These are phyloP conservation scores for Sporisorium scitamineum DNA, from an alignment of 1,284 basidiomycete species.

Conservation along the genomic window DNA sequence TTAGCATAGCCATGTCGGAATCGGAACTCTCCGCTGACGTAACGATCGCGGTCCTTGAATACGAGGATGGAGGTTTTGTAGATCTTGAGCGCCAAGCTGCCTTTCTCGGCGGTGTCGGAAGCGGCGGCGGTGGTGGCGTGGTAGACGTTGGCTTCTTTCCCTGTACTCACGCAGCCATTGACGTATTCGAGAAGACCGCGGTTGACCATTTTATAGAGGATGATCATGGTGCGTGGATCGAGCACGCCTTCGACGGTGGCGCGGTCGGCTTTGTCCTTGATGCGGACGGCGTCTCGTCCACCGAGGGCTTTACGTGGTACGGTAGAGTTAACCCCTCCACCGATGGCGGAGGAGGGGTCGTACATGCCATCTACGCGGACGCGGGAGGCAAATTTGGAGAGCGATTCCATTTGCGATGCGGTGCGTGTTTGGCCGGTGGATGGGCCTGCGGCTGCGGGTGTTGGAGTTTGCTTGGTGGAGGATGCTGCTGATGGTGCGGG, in stretches of 20 bases:
- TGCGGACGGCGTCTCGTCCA: conserved; percentile 48
- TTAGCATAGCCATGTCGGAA: conserved; percentile 92
- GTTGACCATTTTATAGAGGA: conserved; percentile 68
- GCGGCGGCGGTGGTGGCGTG: conserved; percentile 58
- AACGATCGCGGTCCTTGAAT: conserved; percentile 96
- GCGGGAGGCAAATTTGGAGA: conserved; percentile 61
- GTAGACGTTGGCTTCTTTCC: conserved; percentile 68
- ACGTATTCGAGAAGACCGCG: conserved; percentile 58
- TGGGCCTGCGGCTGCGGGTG: conserved; percentile 11
- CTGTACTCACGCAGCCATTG: conserved; percentile 65
- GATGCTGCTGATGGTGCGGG: conserved; percentile 9
- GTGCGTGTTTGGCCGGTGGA: conserved; percentile 42
- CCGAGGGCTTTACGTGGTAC: conserved; percentile 65
- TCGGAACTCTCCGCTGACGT: conserved; percentile 88
- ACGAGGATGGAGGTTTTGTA: conserved; percentile 98
- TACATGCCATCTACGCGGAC: conserved; percentile 58
- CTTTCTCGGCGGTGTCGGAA: conserved; percentile 7
- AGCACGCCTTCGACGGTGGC: conserved; percentile 67
- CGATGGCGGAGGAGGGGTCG: conserved; percentile 63
- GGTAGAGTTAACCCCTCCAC: conserved; percentile 58
- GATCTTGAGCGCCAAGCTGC: conserved; percentile 81
- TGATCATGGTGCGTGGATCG: conserved; percentile 66
- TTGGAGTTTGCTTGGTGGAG: neutral
- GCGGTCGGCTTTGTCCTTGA: conserved; percentile 67
- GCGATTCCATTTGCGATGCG: conserved; percentile 59